Percentiles rank a stretch among this genome's conserved stretches.
Evolutionary conservation across 2,329 filamentous ascomycete species (phyloP).

Genomic region (Arthrobotrys sphaeroides): DNA sequence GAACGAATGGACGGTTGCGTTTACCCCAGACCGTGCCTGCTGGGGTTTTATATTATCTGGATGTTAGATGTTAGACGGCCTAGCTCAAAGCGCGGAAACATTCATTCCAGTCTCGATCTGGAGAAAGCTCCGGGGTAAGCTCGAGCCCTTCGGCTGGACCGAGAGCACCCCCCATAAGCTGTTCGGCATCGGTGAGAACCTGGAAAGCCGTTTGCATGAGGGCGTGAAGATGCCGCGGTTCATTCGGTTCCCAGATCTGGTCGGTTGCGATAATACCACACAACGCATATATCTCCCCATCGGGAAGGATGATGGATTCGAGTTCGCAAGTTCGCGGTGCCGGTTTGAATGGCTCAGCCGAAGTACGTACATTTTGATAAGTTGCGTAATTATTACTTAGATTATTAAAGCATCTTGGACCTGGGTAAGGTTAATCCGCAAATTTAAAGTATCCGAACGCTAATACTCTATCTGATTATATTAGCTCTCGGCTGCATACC

Average conservation of each 20-base stretch:
- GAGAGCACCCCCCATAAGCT: constrained; percentile 12
- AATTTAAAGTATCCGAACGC: too few relatives aligned
- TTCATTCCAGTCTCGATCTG: constrained; percentile 20
- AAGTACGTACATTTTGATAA: too few relatives aligned
- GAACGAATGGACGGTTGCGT: not conserved
- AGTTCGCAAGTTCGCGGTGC: too few relatives aligned
- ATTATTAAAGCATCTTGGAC: too few relatives aligned
- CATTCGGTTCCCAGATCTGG: constrained; percentile 44
- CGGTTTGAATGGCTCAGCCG: too few relatives aligned
- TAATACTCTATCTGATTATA: too few relatives aligned
- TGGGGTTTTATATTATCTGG: constrained; percentile 21
- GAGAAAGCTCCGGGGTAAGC: constrained; percentile 47
- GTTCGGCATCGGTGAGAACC: constrained; percentile 12
- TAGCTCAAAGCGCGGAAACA: not conserved
- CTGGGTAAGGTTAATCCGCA: too few relatives aligned
- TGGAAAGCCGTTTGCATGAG: constrained; percentile 32
- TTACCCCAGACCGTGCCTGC: not conserved
- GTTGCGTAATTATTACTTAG: too few relatives aligned
- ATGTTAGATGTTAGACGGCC: not conserved
- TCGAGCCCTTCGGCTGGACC: constrained; percentile 41
- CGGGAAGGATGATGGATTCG: too few relatives aligned
- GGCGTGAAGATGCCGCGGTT: constrained; percentile 47
- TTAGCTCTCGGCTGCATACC: too few relatives aligned
- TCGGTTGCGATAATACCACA: constrained; percentile 5
- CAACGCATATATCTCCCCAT: constrained; percentile 5